phyloP scores from a whole-genome alignment of 768 basidiomycete species.

The Tulasnella sp. region DNA sequence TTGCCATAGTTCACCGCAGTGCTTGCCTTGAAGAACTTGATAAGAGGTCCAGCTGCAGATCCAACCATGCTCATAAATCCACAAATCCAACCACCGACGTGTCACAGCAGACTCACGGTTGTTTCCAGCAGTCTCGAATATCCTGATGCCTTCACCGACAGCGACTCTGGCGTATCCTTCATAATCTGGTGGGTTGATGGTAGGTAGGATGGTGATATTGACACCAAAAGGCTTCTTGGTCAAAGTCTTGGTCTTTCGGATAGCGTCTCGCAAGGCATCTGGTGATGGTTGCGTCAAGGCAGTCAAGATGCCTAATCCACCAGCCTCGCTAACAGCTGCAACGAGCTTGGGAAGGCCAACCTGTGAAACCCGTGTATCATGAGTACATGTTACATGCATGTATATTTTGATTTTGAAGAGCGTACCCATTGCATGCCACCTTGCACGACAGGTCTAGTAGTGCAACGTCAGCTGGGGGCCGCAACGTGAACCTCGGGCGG shows the following conservation, averaged over 20 bases:
- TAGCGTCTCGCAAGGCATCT: slow-evolving; percentile 71
- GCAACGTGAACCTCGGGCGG: not conserved
- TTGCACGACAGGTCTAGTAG: slow-evolving; percentile 60
- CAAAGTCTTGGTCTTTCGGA: slow-evolving; percentile 66
- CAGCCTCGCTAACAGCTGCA: slow-evolving; percentile 76
- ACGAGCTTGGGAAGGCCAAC: slow-evolving; percentile 72
- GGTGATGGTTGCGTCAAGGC: slow-evolving; percentile 75
- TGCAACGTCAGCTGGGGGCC: not conserved
- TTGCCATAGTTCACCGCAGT: not conserved
- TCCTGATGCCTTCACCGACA: slow-evolving; percentile 78
- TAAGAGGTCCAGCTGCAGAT: slow-evolving; percentile 63
- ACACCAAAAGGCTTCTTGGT: slow-evolving; percentile 71
- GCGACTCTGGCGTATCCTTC: slow-evolving; percentile 75
- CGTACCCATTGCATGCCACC: slow-evolving; percentile 87
- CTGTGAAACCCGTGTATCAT: slow-evolving; percentile 42
- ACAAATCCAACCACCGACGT: not conserved
- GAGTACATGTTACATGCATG: not conserved
- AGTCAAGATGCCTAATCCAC: slow-evolving; percentile 59
- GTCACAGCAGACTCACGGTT: slow-evolving; percentile 54
- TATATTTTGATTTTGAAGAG: too few relatives aligned
- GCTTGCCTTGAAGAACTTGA: slow-evolving; percentile 67
- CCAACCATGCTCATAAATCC: not conserved
- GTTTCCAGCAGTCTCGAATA: slow-evolving; percentile 92
- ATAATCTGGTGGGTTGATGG: slow-evolving; percentile 88
- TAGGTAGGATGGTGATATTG: slow-evolving; percentile 57